Base-by-base conservation (phyloP, 306 rosid genomes). In the Quercus mongolica region DNA sequence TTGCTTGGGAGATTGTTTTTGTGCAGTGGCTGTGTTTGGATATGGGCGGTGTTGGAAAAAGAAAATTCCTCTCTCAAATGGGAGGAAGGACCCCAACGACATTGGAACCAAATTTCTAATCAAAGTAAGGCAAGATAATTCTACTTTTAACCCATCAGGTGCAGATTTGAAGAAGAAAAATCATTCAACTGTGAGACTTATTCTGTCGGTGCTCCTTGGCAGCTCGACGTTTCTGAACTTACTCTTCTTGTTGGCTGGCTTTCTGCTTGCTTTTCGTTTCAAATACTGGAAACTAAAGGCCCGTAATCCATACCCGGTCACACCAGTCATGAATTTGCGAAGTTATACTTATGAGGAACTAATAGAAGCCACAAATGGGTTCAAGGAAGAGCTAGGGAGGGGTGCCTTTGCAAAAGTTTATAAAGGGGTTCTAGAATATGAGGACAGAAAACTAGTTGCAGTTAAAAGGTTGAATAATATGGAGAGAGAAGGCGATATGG, bases 1-100 rank as follows among this genome's bases (percentile, higher is more conserved):
- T 38, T 87, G 90, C 71, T 25, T 87, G 41, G 33, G 3, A 0
- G 88, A 87, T 69, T 87, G 88, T 14, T 84, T 79, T 0, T 87
- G 90, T 23, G 82, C 67, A 0, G 62, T 3, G 8, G 86, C 73
- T 5, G 15, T 84, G 6, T 74, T 55, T 28, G 23, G 58, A 56
- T 6, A 5, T 11, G 20, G 41, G 3, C 1, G 10, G 0, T 85
- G 91, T 33, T 58, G 13, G 58, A 87, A 84, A 79, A 79, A 84
- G 56, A 73, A 11, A 56, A 3, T 62, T 30, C 87, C 90, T 13
- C 46, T 87, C 0, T 21, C 81, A 1, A 64, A 82, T 65, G 91
- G 88, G 20, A 44, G 0, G 21, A 19, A 4, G 6, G 78, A 74
- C 3, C 2, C 35, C 0, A 35, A 3, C 0, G 19, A 20, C 7